Conservation (phyloP, 305 asterid genomes). For the Nicotiana rustica region DNA sequence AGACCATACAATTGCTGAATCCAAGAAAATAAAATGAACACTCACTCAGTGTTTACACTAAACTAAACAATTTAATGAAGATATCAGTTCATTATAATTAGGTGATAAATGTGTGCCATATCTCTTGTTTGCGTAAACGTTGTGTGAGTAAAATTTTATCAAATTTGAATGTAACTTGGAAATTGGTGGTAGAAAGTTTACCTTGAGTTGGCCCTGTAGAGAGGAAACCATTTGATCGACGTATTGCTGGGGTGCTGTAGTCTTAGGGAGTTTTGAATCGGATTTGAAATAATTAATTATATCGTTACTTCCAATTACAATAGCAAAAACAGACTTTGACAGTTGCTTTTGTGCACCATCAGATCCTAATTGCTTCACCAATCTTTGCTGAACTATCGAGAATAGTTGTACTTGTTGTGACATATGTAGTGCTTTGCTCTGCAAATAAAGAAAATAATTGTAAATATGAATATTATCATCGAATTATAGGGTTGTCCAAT, state of each 20-base stretch:
- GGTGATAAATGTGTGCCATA: no score
- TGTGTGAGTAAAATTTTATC: no score
- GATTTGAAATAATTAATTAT: constrained; percentile 35
- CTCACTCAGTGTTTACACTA: no score
- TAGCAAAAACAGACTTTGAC: constrained; percentile 28
- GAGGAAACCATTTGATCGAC: constrained; percentile 37
- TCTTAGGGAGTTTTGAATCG: constrained; percentile 26
- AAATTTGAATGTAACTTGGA: no score
- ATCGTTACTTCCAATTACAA: constrained; percentile 40
- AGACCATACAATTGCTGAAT: constrained; percentile 29
- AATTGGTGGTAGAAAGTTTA: background rate
- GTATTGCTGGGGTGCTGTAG: constrained; percentile 28
- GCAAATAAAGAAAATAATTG: background rate
- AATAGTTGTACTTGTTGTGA: constrained; percentile 32
- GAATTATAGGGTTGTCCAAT: no score
- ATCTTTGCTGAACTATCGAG: constrained; percentile 26
- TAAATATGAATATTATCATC: background rate
- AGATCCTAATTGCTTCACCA: constrained; percentile 28
- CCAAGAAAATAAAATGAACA: no score
- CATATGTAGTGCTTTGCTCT: constrained; percentile 40
- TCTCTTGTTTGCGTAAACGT: no score
- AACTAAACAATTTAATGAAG: no score
- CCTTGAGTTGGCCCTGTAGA: constrained; percentile 29
- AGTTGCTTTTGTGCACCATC: constrained; percentile 20
- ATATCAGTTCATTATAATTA: no score